Base-by-base conservation (phyloP, 108 stramenopile species). In the Stephanodiscus triporus region DNA sequence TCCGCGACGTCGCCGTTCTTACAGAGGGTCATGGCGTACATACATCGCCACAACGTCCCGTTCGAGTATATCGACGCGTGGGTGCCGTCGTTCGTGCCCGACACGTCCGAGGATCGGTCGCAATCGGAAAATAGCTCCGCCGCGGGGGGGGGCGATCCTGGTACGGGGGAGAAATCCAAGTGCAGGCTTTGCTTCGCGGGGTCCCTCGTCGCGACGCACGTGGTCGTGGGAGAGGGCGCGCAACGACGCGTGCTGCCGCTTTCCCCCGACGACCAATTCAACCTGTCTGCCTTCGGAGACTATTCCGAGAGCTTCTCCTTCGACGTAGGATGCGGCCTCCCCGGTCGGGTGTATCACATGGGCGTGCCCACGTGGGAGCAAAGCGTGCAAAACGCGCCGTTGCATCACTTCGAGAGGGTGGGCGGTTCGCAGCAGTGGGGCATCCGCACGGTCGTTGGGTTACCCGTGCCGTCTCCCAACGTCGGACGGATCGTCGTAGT, bases 101-200 rank as follows among this genome's bases (percentile, higher is more conserved):
- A 77, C 26, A 9, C 20, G 0, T 38, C 68, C 34, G 60, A 78
- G 1, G 48, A 43, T 6, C 27, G 6, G 10, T 51, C 24, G 16
- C 23, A 14, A 47, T 57, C 56, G 9, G 56, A 57, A 9, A 32
- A 29, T 57, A 6, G 22, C 10, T 19, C 22, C n/a, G n/a, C n/a
- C n/a, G n/a, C n/a, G n/a, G 54, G 19, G n/a, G 54, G 2, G 22
- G 54, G 20, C 10, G 23, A 24, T 1, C 11, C 10, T 10, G 63
- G 62, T 53, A 64, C 57, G 26, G 42, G 23, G 34, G 54, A 26
- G 29, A 29, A 68, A 22, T 30, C 61, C 23, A 90, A 83, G 50
- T 95, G 94, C 53, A 86, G 94, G 9, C 72, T 95, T 1, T 95
- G 94, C 81, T 95, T 87, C 71, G 94, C 91, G n/a, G 94, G 94